Base-by-base conservation (phyloP, 805 yeast species). In the Tetrapisispora phaffii region DNA sequence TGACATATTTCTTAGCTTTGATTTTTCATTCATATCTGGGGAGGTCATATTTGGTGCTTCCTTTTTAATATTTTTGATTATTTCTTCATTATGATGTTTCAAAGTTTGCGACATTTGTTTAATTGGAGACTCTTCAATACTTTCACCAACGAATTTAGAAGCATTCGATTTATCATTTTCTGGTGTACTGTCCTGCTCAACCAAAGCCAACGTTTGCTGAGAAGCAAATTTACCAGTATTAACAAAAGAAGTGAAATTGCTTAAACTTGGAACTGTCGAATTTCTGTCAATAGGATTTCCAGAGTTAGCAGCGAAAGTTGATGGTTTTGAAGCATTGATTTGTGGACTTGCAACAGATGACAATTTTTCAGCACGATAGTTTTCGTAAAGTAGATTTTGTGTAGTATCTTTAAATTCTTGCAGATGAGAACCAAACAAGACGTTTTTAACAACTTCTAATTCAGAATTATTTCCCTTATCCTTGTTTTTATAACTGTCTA, bases 391-490 rank as follows among this genome's bases (percentile, higher is more conserved):
- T 63, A 79, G 71, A 54, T 79, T 85, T 55, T 82, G 87, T 24
- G 94, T 85, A 47, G 83, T 70, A 56, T 85, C 94, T 65, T 84
- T 83, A 57, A 84, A 76, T 56, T 84, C 93, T 59, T 80, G 83
- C 52, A 85, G 68, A 60, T 86, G 95, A n/a, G 89, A 76, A 7
- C 94, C 94, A 57, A 85, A 76, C 34, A 85, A 61, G 2, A 84
- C 90, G 40, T 81, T 74, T 50, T 82, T 79, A 56, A 85, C 67
- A 16, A 75, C 61, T 7, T 72, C 60, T 56, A 79, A 72, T 55
- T 80, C 84, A 34, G 79, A 73, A 47, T 69, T 66, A 28, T 17
- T 38, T 26, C 41, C 33, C 23, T 66, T 63, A 22, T 75, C 71
- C 51, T 74, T 72, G 52, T 72, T 70, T 7, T 38, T 38, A 19